Conservation (phyloP, 2,329 filamentous ascomycete genomes). For the Penicillium thymicola region DNA sequence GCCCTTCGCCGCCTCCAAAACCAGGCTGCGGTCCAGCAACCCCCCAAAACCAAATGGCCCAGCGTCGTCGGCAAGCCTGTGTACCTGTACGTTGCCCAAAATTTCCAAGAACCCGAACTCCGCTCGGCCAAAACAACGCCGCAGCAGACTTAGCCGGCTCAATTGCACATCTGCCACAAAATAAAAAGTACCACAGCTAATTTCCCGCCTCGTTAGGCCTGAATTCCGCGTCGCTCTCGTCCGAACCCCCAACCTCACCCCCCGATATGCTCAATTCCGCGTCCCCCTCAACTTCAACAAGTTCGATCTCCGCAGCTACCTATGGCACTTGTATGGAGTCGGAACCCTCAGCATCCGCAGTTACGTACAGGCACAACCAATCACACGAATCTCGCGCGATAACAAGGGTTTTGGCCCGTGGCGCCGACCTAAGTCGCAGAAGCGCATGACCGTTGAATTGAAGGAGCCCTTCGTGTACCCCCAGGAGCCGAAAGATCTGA, state of each 20-base stretch:
- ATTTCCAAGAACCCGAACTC: background rate
- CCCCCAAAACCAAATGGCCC: constrained; percentile 7
- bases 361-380: constrained; percentile 68
- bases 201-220: constrained; percentile 55
- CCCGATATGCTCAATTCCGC: constrained; percentile 82
- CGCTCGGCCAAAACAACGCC: background rate
- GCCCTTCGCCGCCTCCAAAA: background rate
- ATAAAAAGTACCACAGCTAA: background rate
- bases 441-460: constrained; percentile 95
- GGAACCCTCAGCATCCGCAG: constrained; percentile 71
- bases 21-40: background rate
- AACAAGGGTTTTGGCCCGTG: constrained; percentile 52
- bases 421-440: constrained; percentile 69
- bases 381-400: constrained; percentile 46
- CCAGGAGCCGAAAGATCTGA: constrained; percentile 59
- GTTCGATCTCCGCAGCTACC: constrained; percentile 92
- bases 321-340: constrained; percentile 80
- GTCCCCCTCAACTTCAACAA: constrained; percentile 94
- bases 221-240: constrained; percentile 77
- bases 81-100: constrained; percentile 53
- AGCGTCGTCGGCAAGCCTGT: constrained; percentile 42
- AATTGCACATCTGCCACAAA: background rate
- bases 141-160: background rate
- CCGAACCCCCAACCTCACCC: constrained; percentile 66
- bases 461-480: constrained; percentile 87